Conservation (phyloP, 768 basidiomycete species). For the Rhizopogon salebrosus region DNA sequence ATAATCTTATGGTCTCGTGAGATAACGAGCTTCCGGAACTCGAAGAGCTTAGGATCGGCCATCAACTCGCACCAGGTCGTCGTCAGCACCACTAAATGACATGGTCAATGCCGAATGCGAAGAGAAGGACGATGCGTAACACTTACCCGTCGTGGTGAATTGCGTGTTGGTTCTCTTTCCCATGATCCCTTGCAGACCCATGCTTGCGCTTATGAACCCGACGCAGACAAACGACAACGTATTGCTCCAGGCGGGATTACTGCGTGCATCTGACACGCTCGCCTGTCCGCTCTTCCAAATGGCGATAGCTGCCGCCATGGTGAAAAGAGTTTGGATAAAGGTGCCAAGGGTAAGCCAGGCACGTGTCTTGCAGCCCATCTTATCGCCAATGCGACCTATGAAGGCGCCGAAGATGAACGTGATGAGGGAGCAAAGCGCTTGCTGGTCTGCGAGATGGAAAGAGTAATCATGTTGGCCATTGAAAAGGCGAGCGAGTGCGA, state of each 20-base stretch:
- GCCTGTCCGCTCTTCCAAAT: conserved; percentile 63
- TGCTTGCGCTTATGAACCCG: conserved; percentile 70
- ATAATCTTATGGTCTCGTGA: conserved; percentile 66
- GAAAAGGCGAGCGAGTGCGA: conserved; percentile 76
- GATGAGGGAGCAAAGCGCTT: conserved; percentile 71
- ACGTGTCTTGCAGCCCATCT: conserved; percentile 61
- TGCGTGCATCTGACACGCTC: conserved; percentile 47
- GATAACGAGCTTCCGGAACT: conserved; percentile 39
- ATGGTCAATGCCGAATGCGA: background rate
- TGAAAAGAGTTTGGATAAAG: conserved; percentile 65
- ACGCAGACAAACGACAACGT: conserved; percentile 59
- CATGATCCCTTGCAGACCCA: conserved; percentile 80
- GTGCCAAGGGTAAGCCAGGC: conserved; percentile 68
- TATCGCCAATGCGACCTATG: conserved; percentile 70
- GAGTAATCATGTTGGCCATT: conserved; percentile 41
- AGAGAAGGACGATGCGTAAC: background rate
- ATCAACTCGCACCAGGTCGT: conserved; percentile 81
- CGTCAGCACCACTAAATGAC: conserved; percentile 60
- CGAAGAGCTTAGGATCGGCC: conserved; percentile 70
- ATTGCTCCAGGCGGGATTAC: conserved; percentile 63
- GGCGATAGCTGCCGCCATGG: conserved; percentile 63
- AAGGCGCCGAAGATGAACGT: conserved; percentile 68
- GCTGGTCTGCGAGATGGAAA: conserved; percentile 75
- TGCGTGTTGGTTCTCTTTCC: conserved; percentile 73
- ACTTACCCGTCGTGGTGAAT: conserved; percentile 66